phyloP scores from a whole-genome alignment of 2,329 filamentous ascomycete species.

The Claviceps sp. region DNA sequence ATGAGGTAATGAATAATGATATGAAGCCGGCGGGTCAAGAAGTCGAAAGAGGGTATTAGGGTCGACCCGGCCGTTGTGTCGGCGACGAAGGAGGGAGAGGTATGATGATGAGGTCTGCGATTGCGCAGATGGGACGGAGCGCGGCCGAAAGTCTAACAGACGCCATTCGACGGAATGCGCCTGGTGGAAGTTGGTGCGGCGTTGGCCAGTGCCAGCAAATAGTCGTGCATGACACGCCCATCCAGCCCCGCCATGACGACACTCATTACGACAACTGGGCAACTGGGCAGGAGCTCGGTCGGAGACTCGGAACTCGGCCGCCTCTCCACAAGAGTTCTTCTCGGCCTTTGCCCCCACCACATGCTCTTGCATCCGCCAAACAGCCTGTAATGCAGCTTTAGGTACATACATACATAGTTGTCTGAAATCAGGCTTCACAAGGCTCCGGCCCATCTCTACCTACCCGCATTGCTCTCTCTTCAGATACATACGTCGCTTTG shows the following conservation, averaged over 20 bases:
- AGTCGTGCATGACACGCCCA: not conserved
- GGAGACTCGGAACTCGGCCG: not conserved
- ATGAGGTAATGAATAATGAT: not conserved
- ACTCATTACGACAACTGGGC: not conserved
- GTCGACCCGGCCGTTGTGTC: not conserved
- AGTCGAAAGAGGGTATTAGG: not conserved
- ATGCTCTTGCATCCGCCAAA: too few relatives aligned
- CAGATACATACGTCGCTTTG: too few relatives aligned
- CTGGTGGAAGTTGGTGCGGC: too few relatives aligned
- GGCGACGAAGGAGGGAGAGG: not conserved
- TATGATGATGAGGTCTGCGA: not conserved
- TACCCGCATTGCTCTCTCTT: too few relatives aligned
- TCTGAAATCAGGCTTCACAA: too few relatives aligned
- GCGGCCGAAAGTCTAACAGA: not conserved
- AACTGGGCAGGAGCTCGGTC: too few relatives aligned
- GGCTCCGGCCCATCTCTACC: too few relatives aligned
- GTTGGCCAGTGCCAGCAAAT: not conserved
- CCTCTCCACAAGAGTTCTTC: not conserved
- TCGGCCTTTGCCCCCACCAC: too few relatives aligned
- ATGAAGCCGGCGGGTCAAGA: not conserved
- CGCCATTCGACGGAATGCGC: not conserved
- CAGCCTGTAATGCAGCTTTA: too few relatives aligned
- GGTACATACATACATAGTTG: too few relatives aligned
- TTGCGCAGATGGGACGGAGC: not conserved
- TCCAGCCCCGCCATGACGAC: slow-evolving; percentile 3